Base-by-base conservation (phyloP, 805 yeast genomes). In the Sugiyamaella americana region DNA sequence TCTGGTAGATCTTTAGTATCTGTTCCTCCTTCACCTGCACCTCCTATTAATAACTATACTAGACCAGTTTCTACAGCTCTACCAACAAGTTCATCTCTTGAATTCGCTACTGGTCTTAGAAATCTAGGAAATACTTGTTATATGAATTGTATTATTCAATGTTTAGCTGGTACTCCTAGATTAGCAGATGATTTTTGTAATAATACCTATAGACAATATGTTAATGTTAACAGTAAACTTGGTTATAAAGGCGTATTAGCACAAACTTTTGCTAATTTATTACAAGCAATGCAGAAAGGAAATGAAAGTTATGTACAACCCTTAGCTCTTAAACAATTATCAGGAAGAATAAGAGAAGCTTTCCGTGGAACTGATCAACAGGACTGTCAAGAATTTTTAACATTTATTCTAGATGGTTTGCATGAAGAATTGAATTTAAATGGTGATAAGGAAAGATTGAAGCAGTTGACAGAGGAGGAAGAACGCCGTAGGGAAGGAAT, bases 81-180 rank as follows among this genome's bases (percentile, higher is more conserved):
- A 16, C 17, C 26, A 37, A 13, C 13, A 8, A 8, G 11, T 8
- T 19, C 37, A 16, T 26, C 17, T 35, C 43, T 64, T 22, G 65
- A 69, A 47, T 73, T 80, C 43, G 69, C 79, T 17, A 79, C 88
- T 0, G 97, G 98, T 0, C 69, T 89, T 4, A 70, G 73, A 11
- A 89, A 89, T 61, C 68, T 89, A 51, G 96, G 96, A 2, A 91
- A 91, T 58, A 84, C 95, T 0, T 89, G 97, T 63, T 89, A 89
- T 64, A 84, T 89, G 88, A 89, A 89, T 65, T 84, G 95, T 54
- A 73, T 84, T 2, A 64, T 89, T n/a, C 98, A 89, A 65, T 87
- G 96, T 62, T 62, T 91, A 30, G 72, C 82, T 2, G 89, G 91
- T 0, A 80, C 91, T 0, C 78, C 79, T 1, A 80, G 78, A 49